Evolutionary conservation across 768 basidiomycete species (phyloP).

Genomic region (Tricholomella constricta): DNA sequence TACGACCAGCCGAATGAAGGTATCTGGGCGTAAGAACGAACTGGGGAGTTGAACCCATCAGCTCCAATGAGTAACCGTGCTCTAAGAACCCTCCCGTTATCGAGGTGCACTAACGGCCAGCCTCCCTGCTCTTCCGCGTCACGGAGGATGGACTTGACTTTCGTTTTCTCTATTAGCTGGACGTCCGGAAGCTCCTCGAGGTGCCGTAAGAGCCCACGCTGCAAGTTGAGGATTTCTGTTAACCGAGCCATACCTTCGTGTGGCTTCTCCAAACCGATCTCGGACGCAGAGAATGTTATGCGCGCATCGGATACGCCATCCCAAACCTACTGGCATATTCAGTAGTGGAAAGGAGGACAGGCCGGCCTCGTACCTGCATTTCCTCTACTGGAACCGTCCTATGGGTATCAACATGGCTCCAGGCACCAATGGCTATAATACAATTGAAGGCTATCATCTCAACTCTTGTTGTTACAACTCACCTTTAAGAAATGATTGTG

Average conservation of each 20-base stretch:
- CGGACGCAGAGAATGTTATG: constrained; percentile 66
- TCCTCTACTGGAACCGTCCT: constrained; percentile 77
- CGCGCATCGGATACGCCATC: constrained; percentile 85
- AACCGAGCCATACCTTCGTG: constrained; percentile 70
- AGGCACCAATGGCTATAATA: constrained; percentile 74
- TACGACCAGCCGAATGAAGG: constrained; percentile 92
- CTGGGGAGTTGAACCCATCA: constrained; percentile 94
- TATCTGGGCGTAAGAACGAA: constrained; percentile 83
- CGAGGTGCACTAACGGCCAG: constrained; percentile 83
- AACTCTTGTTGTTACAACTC: constrained; percentile 10
- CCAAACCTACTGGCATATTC: constrained; percentile 65
- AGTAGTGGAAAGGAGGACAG: neutral
- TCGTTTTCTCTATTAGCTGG: constrained; percentile 68
- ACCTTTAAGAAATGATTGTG: constrained; percentile 70
- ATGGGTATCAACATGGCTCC: constrained; percentile 68
- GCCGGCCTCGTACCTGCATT: constrained; percentile 66
- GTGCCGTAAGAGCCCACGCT: constrained; percentile 75
- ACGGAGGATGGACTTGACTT: constrained; percentile 68
- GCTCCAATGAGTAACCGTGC: constrained; percentile 85
- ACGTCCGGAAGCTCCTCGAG: constrained; percentile 56
- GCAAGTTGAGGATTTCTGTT: constrained; percentile 92
- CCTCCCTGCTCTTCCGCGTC: constrained; percentile 54
- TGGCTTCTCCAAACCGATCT: constrained; percentile 35
- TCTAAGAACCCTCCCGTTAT: constrained; percentile 63
- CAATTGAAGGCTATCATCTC: constrained; percentile 5